Conservation (phyloP, 2,329 filamentous ascomycete species). For the Colletotrichum sp. region DNA sequence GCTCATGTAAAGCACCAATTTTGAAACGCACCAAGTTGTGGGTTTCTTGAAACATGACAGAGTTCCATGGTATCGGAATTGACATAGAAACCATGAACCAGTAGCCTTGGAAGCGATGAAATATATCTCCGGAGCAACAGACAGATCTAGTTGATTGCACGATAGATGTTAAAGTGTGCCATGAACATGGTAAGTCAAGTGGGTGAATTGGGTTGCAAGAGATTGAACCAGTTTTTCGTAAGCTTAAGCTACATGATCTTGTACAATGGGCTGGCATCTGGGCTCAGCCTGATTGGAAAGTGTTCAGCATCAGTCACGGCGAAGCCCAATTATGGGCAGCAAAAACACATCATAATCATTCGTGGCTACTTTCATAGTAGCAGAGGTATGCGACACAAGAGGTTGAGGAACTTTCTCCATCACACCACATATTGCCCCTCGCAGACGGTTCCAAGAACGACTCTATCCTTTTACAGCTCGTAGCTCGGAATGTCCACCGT, state of each 20-base stretch:
- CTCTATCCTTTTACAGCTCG: not conserved
- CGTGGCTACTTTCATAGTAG: not conserved
- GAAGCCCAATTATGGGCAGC: not conserved
- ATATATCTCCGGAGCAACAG: not conserved
- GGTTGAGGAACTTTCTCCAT: not conserved
- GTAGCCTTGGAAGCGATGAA: not conserved
- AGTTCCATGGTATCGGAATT: not conserved
- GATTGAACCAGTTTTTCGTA: not conserved
- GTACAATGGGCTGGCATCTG: not conserved
- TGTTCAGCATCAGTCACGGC: not conserved
- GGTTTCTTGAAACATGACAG: not conserved
- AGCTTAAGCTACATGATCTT: not conserved
- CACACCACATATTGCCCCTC: not conserved
- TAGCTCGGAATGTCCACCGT: constrained; percentile 26
- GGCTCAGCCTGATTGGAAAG: not conserved
- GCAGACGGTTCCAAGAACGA: not conserved
- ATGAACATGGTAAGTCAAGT: not conserved
- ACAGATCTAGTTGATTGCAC: not conserved
- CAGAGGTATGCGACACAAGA: not conserved
- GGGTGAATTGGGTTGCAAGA: not conserved
- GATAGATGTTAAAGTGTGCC: not conserved
- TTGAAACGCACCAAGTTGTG: not conserved
- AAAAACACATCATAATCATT: not conserved
- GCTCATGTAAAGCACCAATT: not conserved
- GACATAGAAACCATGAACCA: not conserved